Evolutionary conservation across 2,329 filamentous ascomycete genomes (phyloP).

Genomic region (Fusarium sublunatum): DNA sequence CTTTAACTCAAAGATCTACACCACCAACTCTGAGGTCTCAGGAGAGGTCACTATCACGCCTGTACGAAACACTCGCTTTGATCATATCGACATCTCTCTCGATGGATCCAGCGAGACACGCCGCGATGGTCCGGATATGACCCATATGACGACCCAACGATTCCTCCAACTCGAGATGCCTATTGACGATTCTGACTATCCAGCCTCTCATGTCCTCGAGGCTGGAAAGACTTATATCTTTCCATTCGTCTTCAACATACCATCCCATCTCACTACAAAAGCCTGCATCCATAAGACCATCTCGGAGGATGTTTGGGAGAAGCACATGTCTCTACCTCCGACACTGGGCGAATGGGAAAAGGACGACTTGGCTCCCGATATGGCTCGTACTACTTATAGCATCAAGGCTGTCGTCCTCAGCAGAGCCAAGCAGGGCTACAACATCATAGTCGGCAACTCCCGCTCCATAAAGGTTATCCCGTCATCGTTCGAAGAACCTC

Average conservation of each 20-base stretch:
- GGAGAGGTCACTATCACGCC: conserved; percentile 36
- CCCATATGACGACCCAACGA: conserved; percentile 35
- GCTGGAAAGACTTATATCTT: conserved; percentile 34
- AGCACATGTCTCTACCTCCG: conserved; percentile 35
- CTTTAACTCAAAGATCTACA: conserved; percentile 44
- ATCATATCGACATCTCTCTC: conserved; percentile 33
- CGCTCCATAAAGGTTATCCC: conserved; percentile 39
- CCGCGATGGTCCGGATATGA: conserved; percentile 37
- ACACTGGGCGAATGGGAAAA: conserved; percentile 39
- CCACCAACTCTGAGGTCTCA: conserved; percentile 40
- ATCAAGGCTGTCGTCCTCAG: conserved; percentile 26
- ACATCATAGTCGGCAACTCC: conserved; percentile 17
- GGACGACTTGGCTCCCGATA: conserved; percentile 34
- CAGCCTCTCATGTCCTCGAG: conserved; percentile 22
- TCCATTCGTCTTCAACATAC: conserved; percentile 41
- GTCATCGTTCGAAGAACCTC: conserved; percentile 38
- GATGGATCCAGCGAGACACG: conserved; percentile 34
- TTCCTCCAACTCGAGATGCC: conserved; percentile 43
- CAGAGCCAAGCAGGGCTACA: conserved; percentile 4
- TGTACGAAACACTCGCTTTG: conserved; percentile 25
- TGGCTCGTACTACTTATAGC: conserved; percentile 35
- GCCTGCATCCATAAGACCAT: conserved; percentile 30
- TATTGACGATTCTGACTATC: conserved; percentile 31
- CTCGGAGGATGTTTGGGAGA: conserved; percentile 24
- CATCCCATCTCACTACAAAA: conserved; percentile 36